Evolutionary conservation across 148 eudicot species (phyloP).

Genomic region (Polygonum aviculare): DNA sequence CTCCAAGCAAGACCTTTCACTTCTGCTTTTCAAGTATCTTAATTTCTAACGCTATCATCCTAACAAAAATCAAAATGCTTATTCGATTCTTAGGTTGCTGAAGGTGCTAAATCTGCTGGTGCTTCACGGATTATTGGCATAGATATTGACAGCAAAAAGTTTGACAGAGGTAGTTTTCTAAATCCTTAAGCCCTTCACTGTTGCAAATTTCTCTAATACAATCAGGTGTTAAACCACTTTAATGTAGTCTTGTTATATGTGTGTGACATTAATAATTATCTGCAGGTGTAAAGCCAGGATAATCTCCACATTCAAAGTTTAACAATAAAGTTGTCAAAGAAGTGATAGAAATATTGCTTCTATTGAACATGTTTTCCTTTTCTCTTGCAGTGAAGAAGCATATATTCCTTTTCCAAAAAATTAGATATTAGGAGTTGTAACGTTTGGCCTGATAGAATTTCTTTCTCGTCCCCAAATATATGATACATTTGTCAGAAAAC

Average conservation of each 20-base stretch:
- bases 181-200: neutral
- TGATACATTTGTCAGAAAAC: neutral
- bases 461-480: neutral
- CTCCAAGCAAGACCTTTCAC: neutral
- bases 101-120: conserved; percentile 39
- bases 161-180: conserved; percentile 47
- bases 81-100: conserved; percentile 64
- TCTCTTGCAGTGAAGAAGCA: neutral
- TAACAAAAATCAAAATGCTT: neutral
- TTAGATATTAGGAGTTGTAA: neutral
- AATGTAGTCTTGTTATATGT: neutral
- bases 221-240: neutral
- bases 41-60: neutral
- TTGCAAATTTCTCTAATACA: neutral
- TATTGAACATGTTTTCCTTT: neutral
- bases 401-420: no score
- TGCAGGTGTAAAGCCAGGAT: neutral
- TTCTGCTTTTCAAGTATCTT: neutral
- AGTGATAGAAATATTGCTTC: neutral
- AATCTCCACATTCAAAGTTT: neutral
- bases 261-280: neutral
- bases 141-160: conserved; percentile 90
- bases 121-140: conserved; percentile 57
- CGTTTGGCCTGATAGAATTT: neutral
- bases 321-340: neutral